Evolutionary conservation across 2,329 filamentous ascomycete species (phyloP).

Genomic region (Orbilia oligospora): DNA sequence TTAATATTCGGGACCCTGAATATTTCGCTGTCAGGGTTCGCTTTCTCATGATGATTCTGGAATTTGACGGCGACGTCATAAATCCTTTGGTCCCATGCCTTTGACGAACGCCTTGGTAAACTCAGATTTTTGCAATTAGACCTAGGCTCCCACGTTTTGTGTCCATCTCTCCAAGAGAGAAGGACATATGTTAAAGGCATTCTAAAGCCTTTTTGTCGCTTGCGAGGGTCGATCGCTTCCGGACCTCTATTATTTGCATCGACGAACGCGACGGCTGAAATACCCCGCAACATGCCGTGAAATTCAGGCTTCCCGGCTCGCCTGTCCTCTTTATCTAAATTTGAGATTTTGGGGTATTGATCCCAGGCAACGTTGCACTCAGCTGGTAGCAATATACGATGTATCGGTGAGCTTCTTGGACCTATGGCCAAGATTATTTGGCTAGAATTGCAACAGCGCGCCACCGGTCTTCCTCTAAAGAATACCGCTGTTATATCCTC

Average conservation of each 20-base stretch:
- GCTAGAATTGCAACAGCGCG: background rate
- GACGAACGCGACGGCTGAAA: background rate
- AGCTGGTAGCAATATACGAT: background rate
- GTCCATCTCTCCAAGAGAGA: background rate
- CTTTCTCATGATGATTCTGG: background rate
- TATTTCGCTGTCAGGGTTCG: slow-evolving; percentile 3
- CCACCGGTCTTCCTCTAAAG: background rate
- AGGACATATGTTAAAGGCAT: slow-evolving; percentile 4
- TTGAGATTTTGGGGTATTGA: background rate
- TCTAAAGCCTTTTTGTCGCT: background rate
- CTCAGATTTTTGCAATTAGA: background rate
- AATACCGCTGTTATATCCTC: no score
- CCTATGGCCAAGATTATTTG: slow-evolving; percentile 9
- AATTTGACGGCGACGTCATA: background rate
- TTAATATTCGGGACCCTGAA: no score
- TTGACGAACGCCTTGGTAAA: background rate
- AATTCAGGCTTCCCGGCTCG: background rate
- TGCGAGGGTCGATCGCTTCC: background rate
- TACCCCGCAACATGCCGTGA: slow-evolving; percentile 1
- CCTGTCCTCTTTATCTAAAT: background rate
- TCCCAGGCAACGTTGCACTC: slow-evolving; percentile 4
- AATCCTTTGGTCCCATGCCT: background rate
- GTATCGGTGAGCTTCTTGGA: background rate
- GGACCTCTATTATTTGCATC: background rate
- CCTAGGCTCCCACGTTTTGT: background rate